A percentile compares a stretch with the other conserved stretches of the same genome.
Conservation (phyloP, 2,329 filamentous ascomycete species). For the Fusarium torreyae region DNA sequence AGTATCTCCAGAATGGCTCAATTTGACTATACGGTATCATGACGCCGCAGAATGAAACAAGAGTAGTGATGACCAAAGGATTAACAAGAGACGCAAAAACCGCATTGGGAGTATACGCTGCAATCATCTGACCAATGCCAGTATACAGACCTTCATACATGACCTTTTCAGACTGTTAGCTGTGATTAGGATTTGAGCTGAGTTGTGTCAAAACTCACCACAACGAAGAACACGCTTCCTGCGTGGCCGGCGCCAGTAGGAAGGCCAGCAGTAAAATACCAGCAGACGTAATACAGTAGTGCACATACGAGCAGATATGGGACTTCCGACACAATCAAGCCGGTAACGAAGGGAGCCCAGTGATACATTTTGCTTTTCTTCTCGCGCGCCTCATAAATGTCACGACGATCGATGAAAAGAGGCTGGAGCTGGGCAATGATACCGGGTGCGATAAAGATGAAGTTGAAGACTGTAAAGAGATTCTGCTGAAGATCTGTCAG, state of each 20-base stretch:
- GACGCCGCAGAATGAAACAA: slow-evolving; percentile 82
- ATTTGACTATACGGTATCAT: slow-evolving; percentile 77
- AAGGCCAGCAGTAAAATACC: slow-evolving; percentile 72
- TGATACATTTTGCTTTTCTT: slow-evolving; percentile 69
- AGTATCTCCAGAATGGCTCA: slow-evolving; percentile 76
- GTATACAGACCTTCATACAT: slow-evolving; percentile 73
- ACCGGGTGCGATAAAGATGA: slow-evolving; percentile 73
- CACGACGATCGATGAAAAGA: slow-evolving; percentile 62
- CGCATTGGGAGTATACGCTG: slow-evolving; percentile 73
- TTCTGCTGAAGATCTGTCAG: slow-evolving; percentile 68
- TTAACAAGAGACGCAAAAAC: slow-evolving; percentile 72
- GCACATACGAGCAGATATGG: slow-evolving; percentile 62
- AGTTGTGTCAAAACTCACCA: slow-evolving; percentile 54
- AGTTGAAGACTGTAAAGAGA: slow-evolving; percentile 73
- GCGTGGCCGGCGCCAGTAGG: slow-evolving; percentile 59
- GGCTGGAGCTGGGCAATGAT: slow-evolving; percentile 65
- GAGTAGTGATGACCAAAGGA: slow-evolving; percentile 67
- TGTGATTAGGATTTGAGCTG: no score
- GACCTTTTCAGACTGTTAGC: background rate
- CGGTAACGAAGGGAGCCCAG: slow-evolving; percentile 72
- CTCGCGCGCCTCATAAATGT: slow-evolving; percentile 65
- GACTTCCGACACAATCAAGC: slow-evolving; percentile 63
- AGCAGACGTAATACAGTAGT: slow-evolving; percentile 66
- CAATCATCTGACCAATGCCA: slow-evolving; percentile 73
- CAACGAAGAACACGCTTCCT: slow-evolving; percentile 67